Evolutionary conservation across 352 stramenopile genomes (phyloP), one percentile per base, ranked within the genome.

Genomic region (Pythium pyrilobum): DNA sequence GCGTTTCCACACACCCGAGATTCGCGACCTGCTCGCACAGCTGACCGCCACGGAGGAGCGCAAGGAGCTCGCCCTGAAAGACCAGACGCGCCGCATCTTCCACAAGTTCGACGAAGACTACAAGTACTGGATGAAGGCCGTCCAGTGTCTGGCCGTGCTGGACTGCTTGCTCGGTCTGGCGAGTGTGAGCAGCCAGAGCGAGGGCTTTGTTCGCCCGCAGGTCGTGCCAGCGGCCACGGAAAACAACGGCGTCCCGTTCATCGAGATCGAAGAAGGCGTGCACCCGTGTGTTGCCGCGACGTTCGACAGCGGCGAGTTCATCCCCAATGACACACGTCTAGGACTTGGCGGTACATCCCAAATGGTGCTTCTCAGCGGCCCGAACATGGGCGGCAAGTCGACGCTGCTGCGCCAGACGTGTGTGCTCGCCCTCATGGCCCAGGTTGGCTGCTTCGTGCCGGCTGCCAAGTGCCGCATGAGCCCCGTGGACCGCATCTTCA

Each of bases 401-500:
- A 99, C 97, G 16, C 67, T 99, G 37, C 72, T 99, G 21, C 87
- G 97, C 8, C 96, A 99, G 78, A 99, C 96, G 16, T 99, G 97
- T 61, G 80, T 99, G 21, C 84, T 99, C 33, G 84, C 92, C 5
- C 95, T 99, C 41, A 90, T 99, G 63, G 97, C 97, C 11, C 97
- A 99, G 73, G 92, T 99, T n/a, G 98, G 98, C 13, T 99, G 95
- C 67, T 99, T 97, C 59, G 97, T 99, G 18, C 97, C 97, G 2
- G 97, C 97, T 15, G 69, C 88, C n/a, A 81, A 78, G 42, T 98
- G 85, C 52, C 72, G 71, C n/a, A 66, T 99, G 36, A 98, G 89
- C 37, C 97, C 97, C 0, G 85, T 99, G 2, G 97, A 99, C 70
- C 92, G 97, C 15, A 98, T 99, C 47, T 99, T 99, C 67, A 99